Base-by-base conservation (phyloP, 768 basidiomycete genomes). In the Mycena floridula region DNA sequence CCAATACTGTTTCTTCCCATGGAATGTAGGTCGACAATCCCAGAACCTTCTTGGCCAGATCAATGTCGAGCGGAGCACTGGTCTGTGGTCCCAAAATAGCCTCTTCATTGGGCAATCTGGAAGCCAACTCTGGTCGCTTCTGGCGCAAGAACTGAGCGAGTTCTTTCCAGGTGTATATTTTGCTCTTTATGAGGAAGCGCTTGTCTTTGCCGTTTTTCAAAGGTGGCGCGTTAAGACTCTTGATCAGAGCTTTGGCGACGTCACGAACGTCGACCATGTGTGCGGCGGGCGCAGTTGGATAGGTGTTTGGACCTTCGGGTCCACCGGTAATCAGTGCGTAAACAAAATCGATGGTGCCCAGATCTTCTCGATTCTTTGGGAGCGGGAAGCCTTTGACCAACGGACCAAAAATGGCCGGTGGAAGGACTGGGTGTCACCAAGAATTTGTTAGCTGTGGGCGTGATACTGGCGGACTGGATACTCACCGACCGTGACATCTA, bases 401-500 rank as follows among this genome's bases (percentile, higher is more conserved):
- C 12, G 56, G 56, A 4, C 56, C 56, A 25, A 49, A 50, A 41
- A 54, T 25, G 42, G 41, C 52, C 2, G 55, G 45, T 11, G 53
- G 55, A 32, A 55, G 48, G 16, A 57, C 46, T 47, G 20, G n/a
- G 9, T 8, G 12, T 8, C 13, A 21, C n/a, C n/a, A n/a, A n/a
- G n/a, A n/a, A n/a, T n/a, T n/a, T n/a, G n/a, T n/a, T n/a, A n/a
- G n/a, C n/a, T n/a, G n/a, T n/a, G n/a, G n/a, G n/a, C n/a, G n/a
- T n/a, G n/a, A n/a, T n/a, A n/a, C n/a, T n/a, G n/a, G n/a, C n/a
- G n/a, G n/a, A n/a, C n/a, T n/a, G n/a, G n/a, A n/a, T n/a, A 11
- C 54, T 20, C 36, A 58, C 56, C 21, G 5, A 53, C 41, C 16
- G 53, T 46, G 36, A 59, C 22, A 30, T 58, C 52, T 18, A 56